A percentile compares a stretch with the other conserved stretches of the same genome.
These are phyloP conservation scores for Hamigera avellanea DNA, from an alignment of 495 filamentous ascomycete species.

Conservation along the genomic window DNA sequence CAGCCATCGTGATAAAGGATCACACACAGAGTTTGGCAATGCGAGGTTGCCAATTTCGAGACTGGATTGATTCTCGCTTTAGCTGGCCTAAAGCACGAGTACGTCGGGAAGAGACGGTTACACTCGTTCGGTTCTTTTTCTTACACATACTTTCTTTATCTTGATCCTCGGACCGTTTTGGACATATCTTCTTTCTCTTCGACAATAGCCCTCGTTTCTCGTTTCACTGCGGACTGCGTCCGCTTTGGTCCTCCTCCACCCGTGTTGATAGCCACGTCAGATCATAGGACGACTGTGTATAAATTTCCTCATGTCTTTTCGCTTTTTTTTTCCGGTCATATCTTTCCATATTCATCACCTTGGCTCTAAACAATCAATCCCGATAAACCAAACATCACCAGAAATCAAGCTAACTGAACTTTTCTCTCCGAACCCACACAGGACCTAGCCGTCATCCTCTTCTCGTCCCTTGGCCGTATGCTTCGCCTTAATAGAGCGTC, in stretches of 20 bases:
- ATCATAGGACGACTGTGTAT: too few relatives aligned
- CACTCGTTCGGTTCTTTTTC: not conserved
- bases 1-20: slow-evolving; percentile 10
- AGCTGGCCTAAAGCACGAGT: slow-evolving; percentile 16
- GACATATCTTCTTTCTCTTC: too few relatives aligned
- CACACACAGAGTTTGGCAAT: slow-evolving; percentile 13
- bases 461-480: slow-evolving; percentile 61
- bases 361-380: not conserved
- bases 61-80: slow-evolving; percentile 24
- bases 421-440: slow-evolving; percentile 21
- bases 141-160: too few relatives aligned
- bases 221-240: too few relatives aligned
- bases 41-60: slow-evolving; percentile 21
- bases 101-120: slow-evolving; percentile 1
- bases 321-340: slow-evolving; percentile 4
- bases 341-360: not conserved
- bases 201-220: too few relatives aligned
- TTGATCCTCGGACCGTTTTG: too few relatives aligned
- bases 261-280: too few relatives aligned
- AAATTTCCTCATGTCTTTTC: too few relatives aligned
- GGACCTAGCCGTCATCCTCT: slow-evolving; percentile 73
- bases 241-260: too few relatives aligned
- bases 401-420: slow-evolving; percentile 7
- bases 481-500: slow-evolving; percentile 35
- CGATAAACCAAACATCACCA: not conserved